Conservation (phyloP, 140 eudicot species). For the Erigeron philadelphicus region DNA sequence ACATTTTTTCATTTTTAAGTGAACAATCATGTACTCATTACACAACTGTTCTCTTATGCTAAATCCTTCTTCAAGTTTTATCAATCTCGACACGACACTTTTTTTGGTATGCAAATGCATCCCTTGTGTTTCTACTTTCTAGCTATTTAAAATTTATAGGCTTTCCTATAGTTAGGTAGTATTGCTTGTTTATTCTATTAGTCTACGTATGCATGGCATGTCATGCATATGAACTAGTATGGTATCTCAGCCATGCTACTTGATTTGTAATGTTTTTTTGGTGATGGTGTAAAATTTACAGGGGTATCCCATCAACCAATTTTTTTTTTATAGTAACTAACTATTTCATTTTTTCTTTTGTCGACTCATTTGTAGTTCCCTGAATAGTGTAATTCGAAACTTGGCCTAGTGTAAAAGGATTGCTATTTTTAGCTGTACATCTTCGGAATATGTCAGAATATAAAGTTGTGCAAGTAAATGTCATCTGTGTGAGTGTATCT, state of each 20-base stretch:
- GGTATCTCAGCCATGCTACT: too few species aligned
- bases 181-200: too few species aligned
- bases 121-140: background rate
- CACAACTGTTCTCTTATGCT: background rate
- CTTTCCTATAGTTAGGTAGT: too few species aligned
- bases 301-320: too few species aligned
- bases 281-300: too few species aligned
- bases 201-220: too few species aligned
- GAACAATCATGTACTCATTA: background rate
- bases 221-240: too few species aligned
- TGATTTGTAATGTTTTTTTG: too few species aligned
- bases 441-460: background rate
- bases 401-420: background rate
- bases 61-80: background rate
- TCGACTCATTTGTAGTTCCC: background rate
- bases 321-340: background rate
- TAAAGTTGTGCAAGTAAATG: background rate
- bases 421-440: background rate
- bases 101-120: constrained; percentile 5
- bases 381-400: background rate
- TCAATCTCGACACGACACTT: background rate
- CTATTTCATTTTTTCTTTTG: background rate
- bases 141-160: too few species aligned
- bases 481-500: background rate
- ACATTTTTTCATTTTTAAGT: background rate